Evolutionary conservation across 225 moss, liverwort and hornwort species (phyloP).

Genomic region (Marchantia polymorpha): DNA sequence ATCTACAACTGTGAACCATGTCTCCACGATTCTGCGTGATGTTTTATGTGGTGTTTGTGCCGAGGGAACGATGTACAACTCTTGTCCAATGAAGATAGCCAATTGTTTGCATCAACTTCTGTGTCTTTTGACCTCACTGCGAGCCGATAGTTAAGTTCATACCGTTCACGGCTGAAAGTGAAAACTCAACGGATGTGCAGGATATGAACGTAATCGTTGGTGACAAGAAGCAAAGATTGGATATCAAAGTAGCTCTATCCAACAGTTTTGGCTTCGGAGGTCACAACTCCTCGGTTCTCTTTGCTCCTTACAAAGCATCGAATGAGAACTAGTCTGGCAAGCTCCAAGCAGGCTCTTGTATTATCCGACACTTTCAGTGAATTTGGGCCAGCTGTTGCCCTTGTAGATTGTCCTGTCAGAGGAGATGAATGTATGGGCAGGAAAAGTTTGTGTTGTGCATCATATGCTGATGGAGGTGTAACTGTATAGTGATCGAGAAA

Average conservation of each 20-base stretch:
- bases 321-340: constrained; percentile 55
- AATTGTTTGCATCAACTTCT: too few species aligned
- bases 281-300: constrained; percentile 90
- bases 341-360: constrained; percentile 11
- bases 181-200: constrained; percentile 33
- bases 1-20: too few species aligned
- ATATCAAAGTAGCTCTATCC: constrained; percentile 85
- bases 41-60: too few species aligned
- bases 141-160: too few species aligned
- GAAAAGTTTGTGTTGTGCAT: constrained; percentile 22
- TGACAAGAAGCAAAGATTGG: constrained; percentile 75
- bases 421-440: constrained; percentile 24
- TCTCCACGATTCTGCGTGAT: too few species aligned
- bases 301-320: constrained; percentile 67
- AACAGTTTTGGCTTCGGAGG: constrained; percentile 94
- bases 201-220: constrained; percentile 70
- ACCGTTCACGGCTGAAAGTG: too few species aligned
- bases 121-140: too few species aligned
- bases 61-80: too few species aligned
- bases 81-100: background rate
- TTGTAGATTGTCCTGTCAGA: constrained; percentile 25
- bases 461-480: constrained; percentile 20
- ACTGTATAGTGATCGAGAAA: constrained; percentile 28
- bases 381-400: constrained; percentile 10
- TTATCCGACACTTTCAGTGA: constrained; percentile 9